These are phyloP conservation scores for Solanum hybrid DNA, from an alignment of 305 asterid genomes.

Conservation along the genomic window DNA sequence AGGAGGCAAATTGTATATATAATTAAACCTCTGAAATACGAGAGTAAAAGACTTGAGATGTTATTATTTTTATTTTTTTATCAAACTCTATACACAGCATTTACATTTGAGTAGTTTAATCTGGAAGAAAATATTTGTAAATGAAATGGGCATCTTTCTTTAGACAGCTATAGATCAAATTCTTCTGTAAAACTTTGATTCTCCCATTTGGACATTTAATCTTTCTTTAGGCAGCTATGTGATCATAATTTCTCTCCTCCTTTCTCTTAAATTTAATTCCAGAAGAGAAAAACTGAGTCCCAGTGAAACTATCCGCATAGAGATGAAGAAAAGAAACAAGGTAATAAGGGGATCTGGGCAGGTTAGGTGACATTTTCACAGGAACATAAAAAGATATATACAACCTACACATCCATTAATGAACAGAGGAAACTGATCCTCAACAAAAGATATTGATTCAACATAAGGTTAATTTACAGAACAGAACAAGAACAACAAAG, in stretches of 20 bases:
- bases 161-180: background rate
- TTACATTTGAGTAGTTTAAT: background rate
- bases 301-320: background rate
- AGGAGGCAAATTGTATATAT: background rate
- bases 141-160: constrained; percentile 1
- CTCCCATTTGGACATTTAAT: background rate
- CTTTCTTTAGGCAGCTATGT: background rate
- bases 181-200: background rate
- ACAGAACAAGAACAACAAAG: constrained; percentile 4
- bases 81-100: background rate
- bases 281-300: constrained; percentile 1
- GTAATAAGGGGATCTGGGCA: background rate
- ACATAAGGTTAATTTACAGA: background rate
- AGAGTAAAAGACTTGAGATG: background rate
- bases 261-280: background rate
- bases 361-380: background rate
- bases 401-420: background rate
- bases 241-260: background rate
- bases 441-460: constrained; percentile 5
- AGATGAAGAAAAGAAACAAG: background rate
- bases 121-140: background rate
- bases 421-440: constrained; percentile 1
- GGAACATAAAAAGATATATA: constrained; percentile 4
- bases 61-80: background rate
- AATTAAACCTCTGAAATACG: background rate